Conservation (phyloP, 208 protist species). For the Crithidia acanthocephali region DNA sequence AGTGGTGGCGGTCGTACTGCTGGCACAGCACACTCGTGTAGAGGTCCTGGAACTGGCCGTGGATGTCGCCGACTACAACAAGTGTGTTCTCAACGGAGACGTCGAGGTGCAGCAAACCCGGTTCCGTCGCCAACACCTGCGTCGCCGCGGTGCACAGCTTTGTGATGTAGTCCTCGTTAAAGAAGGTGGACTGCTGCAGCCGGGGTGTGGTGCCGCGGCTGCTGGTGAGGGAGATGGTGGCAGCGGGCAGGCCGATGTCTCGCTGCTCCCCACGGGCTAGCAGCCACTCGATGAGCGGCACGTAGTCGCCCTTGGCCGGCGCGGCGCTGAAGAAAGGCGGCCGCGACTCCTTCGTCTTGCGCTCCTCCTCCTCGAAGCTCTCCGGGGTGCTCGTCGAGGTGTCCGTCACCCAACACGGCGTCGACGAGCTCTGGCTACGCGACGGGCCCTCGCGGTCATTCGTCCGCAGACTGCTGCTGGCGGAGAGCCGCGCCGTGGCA, state of each 20-base stretch:
- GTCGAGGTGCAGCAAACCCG: conserved; percentile 42
- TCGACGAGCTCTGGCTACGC: conserved; percentile 8
- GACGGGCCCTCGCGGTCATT: not conserved
- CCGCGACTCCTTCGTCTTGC: not conserved
- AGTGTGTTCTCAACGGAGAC: conserved; percentile 46
- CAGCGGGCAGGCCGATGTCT: conserved; percentile 8
- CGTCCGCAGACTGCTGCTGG: conserved; percentile 10
- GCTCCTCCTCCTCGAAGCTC: conserved; percentile 21
- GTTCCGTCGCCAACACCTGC: conserved; percentile 42
- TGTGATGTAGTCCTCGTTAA: conserved; percentile 37
- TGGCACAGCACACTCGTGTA: conserved; percentile 59
- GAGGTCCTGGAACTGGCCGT: conserved; percentile 83
- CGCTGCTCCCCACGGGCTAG: conserved; percentile 26
- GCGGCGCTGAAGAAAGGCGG: conserved; percentile 23
- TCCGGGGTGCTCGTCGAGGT: conserved; percentile 8
- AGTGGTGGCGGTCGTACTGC: conserved; percentile 57
- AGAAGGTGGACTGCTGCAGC: conserved; percentile 22
- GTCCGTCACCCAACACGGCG: conserved; percentile 22
- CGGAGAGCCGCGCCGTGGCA: conserved; percentile 8
- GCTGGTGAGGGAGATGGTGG: conserved; percentile 1
- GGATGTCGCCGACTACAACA: conserved; percentile 86
- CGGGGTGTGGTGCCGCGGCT: not conserved
- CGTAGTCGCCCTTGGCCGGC: conserved; percentile 32
- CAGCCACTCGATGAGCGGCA: conserved; percentile 39
- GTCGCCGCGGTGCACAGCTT: conserved; percentile 45